Evolutionary conservation across 345 rosid genomes (phyloP).

Genomic region (Murraya paniculata): DNA sequence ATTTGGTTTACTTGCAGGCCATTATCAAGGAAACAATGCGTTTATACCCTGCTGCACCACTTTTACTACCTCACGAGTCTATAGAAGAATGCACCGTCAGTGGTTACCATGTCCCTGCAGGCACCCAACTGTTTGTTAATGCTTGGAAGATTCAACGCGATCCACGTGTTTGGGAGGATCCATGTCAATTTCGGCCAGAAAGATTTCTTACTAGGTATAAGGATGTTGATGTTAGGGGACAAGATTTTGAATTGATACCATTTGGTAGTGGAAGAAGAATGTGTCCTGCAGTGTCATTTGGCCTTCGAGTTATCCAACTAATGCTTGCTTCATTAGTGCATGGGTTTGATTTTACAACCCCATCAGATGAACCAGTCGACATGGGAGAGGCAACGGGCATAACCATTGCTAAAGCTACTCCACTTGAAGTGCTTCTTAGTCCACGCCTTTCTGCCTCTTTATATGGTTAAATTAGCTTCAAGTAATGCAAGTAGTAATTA

Average conservation of each 20-base stretch:
- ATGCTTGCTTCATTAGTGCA: neutral
- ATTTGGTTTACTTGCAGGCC: neutral
- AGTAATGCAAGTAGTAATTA: neutral
- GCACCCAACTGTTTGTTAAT: neutral
- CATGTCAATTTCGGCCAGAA: neutral
- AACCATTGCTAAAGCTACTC: neutral
- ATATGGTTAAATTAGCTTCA: neutral
- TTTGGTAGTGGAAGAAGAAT: neutral
- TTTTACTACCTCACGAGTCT: neutral
- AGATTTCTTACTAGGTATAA: neutral
- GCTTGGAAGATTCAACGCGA: neutral
- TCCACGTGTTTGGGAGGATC: neutral
- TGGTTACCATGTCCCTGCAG: neutral
- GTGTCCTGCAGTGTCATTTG: neutral
- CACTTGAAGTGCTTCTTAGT: neutral
- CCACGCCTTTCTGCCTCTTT: neutral
- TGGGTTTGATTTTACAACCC: neutral
- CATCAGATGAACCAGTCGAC: neutral
- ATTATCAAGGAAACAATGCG: neutral
- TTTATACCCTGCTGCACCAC: neutral
- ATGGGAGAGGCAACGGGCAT: neutral
- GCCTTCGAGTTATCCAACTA: neutral
- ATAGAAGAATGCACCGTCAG: neutral
- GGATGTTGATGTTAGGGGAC: neutral
- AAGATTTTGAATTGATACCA: neutral